Evolutionary conservation across 2,329 filamentous ascomycete genomes (phyloP).

Genomic region (Cytospora piceicola): DNA sequence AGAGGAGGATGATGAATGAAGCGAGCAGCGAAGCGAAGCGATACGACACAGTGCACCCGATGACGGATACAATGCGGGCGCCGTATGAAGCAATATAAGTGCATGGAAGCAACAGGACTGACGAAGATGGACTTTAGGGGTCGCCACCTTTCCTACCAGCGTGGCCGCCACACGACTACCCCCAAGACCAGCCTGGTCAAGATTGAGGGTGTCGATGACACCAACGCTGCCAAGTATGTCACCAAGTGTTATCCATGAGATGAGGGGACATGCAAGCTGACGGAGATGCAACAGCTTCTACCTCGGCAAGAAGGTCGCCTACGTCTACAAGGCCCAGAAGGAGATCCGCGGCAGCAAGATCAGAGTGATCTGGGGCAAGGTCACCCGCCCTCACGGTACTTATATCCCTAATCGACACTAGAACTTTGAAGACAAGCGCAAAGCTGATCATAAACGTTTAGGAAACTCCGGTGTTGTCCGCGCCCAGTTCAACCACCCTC

Average conservation of each 20-base stretch:
- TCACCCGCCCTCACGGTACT: slow-evolving; percentile 92
- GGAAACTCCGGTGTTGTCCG: slow-evolving; percentile 98
- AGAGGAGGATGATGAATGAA: not conserved
- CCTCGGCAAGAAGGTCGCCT: slow-evolving; percentile 97
- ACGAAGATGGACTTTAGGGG: slow-evolving; percentile 62
- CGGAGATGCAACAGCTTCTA: slow-evolving; percentile 70
- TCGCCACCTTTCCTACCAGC: slow-evolving; percentile 97
- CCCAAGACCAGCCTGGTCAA: slow-evolving; percentile 93
- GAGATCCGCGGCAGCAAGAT: slow-evolving; percentile 98
- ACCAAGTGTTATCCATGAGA: slow-evolving; percentile 23
- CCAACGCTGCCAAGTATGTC: slow-evolving; percentile 82
- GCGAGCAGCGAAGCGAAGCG: slow-evolving; percentile 2
- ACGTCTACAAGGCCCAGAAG: slow-evolving; percentile 94
- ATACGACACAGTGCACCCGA: slow-evolving; percentile 20
- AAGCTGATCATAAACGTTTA: slow-evolving; percentile 41
- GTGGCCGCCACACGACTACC: slow-evolving; percentile 89
- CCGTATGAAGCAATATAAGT: slow-evolving; percentile 23
- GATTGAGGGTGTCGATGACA: slow-evolving; percentile 96
- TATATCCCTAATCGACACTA: slow-evolving; percentile 32
- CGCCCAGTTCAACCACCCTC: slow-evolving; percentile 95
- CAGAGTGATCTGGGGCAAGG: slow-evolving; percentile 98
- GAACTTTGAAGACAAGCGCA: slow-evolving; percentile 12
- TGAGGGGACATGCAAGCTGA: slow-evolving; percentile 33
- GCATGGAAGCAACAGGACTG: slow-evolving; percentile 35
- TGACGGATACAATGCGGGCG: slow-evolving; percentile 33